Evolutionary conservation across 257 asterid species (phyloP).

Genomic region (Schizonepeta tenuifolia): DNA sequence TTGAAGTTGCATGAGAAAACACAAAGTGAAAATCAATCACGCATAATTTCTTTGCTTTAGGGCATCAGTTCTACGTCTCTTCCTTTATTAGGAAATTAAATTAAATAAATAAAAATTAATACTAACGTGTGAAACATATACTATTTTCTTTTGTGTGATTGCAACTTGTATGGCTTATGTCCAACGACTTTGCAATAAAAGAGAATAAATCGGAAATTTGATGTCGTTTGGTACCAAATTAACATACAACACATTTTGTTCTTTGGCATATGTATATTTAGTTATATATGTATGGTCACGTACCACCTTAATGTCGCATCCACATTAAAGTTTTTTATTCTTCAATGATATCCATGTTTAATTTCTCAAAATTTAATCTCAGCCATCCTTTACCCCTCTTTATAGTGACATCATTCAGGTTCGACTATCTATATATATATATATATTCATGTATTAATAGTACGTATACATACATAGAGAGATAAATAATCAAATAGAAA

Average conservation of each 20-base stretch:
- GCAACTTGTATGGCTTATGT: constrained; percentile 49
- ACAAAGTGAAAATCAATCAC: constrained; percentile 31
- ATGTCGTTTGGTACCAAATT: constrained; percentile 34
- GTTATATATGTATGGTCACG: constrained; percentile 23
- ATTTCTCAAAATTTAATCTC: background rate
- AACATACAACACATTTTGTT: constrained; percentile 1
- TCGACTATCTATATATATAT: background rate
- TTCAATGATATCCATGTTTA: constrained; percentile 9
- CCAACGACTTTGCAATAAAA: constrained; percentile 39
- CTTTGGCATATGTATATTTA: background rate
- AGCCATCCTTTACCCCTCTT: constrained; percentile 12
- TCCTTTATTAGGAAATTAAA: constrained; percentile 26
- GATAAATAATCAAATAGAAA: no score
- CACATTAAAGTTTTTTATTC: constrained; percentile 22
- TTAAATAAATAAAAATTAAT: background rate
- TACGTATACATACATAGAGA: no score
- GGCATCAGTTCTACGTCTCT: constrained; percentile 40
- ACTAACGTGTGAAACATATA: constrained; percentile 45
- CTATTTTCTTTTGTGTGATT: constrained; percentile 26
- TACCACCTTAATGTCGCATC: constrained; percentile 31
- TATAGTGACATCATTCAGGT: constrained; percentile 1
- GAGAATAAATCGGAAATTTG: constrained; percentile 28
- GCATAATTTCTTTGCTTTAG: constrained; percentile 25
- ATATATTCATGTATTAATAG: no score
- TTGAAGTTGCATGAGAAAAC: constrained; percentile 32